Base-by-base conservation (phyloP, 2,329 filamentous ascomycete species). In the Zymoseptoria pseudotritici region DNA sequence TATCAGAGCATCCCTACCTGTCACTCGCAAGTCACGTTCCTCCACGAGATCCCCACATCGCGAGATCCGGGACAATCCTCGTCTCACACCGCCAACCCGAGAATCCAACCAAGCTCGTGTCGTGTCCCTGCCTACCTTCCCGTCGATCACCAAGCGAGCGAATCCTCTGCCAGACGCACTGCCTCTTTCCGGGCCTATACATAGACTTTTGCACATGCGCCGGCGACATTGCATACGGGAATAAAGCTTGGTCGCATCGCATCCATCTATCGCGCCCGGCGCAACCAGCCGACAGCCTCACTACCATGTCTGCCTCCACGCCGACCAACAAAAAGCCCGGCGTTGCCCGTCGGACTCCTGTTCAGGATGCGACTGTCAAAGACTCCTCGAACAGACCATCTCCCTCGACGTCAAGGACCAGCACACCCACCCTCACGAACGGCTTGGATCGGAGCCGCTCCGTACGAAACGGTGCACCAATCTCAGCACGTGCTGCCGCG, bases 401-500 rank as follows among this genome's bases (percentile, higher is more conserved):
- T 42, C 57, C 62, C 22, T 65, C 63, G n/a, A 65, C 68, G 3
- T 66, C 67, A 11, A 61, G 62, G 53, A 60, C 57, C 51, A 56
- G 62, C 21, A 57, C 63, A n/a, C 60, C 63, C 17, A 61, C 66
- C 10, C 36, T 42, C 11, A 17, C 36, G 36, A 64, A 59, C 29
- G 61, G 57, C 56, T 53, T 72, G 51, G 70, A 65, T 60, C 61
- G 71, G 49, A 85, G 82, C 53, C 83, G 86, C 63, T 90, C 89
- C 13, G 78, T 85, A 62, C 85, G 89, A 69, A 71, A 65, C 29
- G 82, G 81, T 58, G 83, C 82, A n/a, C 84, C 87, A 31, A 83
- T 90, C 21, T 90, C 89, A 62, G 89, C 89, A 61, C 86, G 89
- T 68, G 86, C 86, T 57, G 85, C 87, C 56, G 86, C 86, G 54